Base-by-base conservation (phyloP, 2,329 filamentous ascomycete genomes). In the Scedosporium aurantiacum region DNA sequence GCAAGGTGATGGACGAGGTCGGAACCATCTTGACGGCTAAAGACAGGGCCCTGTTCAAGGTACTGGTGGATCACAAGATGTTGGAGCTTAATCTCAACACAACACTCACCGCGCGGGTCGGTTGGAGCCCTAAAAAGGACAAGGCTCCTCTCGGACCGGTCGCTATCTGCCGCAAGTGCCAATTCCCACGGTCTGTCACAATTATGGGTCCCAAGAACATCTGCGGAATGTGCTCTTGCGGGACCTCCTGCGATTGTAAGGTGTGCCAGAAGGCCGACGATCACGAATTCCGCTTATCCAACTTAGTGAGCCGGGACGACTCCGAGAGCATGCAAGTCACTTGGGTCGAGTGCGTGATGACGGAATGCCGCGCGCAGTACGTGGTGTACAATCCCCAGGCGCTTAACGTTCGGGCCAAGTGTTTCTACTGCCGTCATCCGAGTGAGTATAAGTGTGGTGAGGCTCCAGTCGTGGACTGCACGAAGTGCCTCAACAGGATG, bases 311-410 rank as follows among this genome's bases (percentile, higher is more conserved):
- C 0, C 62, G 62, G 25, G 65, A 69, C 0, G 70, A 76, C 61
- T 66, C 65, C 43, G 67, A 71, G 47, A 60, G 62, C 7, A 75
- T 74, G 0, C 64, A 66, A 3, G 71, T 69, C 0, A 70, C 71
- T 16, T 82, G 79, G 79, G 76, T 79, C 0, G 79, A 81, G 66
- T 82, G 79, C 65, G 68, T 63, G 43, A 68, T 72, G n/a, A 61
- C 57, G 1, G 66, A 67, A 7, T 82, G 79, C 66, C 73, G 78
- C 10, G 76, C 73, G 1, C 78, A 80, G 66, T 82, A 81, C 64
- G 74, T 81, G 28, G 75, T 81, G 4, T 81, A 82, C 66, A 72
- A 76, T 50, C 66, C 71, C 2, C 67, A 72, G 2, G 64, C 65
- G 1, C 70, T 81, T n/a, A 72, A 70, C 0, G 74, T 78, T 1